Conservation (phyloP, 345 rosid genomes). For the Ailanthus altissimus region DNA sequence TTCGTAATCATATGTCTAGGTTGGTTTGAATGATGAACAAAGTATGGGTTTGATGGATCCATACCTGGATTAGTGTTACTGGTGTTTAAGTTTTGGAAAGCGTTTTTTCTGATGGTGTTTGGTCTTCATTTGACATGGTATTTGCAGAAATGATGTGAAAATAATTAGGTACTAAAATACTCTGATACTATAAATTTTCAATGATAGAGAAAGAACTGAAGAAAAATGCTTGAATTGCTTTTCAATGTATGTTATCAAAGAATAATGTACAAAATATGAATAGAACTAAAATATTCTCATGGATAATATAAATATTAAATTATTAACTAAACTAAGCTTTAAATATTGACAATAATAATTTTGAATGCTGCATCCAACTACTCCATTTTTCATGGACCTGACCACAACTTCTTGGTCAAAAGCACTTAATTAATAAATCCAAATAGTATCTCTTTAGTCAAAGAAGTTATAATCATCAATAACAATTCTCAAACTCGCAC, state of each 20-base stretch:
- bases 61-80: neutral
- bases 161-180: too few relatives aligned
- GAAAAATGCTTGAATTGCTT: too few relatives aligned
- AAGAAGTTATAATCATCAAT: conserved; percentile 27
- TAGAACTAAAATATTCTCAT: neutral
- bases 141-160: too few relatives aligned
- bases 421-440: conserved; percentile 4
- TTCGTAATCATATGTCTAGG: neutral
- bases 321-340: neutral
- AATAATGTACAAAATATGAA: too few relatives aligned
- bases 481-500: neutral
- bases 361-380: neutral
- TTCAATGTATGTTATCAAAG: too few relatives aligned
- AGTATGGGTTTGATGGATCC: neutral
- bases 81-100: neutral
- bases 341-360: neutral
- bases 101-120: too few relatives aligned
- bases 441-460: neutral
- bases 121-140: too few relatives aligned
- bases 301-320: neutral
- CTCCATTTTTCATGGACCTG: conserved; percentile 6
- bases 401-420: conserved; percentile 8
- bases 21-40: conserved; percentile 3
- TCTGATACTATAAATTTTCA: too few relatives aligned
- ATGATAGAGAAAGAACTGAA: too few relatives aligned